Base-by-base conservation (phyloP, 805 yeast genomes). In the Maudiozyma saulgeensis region DNA sequence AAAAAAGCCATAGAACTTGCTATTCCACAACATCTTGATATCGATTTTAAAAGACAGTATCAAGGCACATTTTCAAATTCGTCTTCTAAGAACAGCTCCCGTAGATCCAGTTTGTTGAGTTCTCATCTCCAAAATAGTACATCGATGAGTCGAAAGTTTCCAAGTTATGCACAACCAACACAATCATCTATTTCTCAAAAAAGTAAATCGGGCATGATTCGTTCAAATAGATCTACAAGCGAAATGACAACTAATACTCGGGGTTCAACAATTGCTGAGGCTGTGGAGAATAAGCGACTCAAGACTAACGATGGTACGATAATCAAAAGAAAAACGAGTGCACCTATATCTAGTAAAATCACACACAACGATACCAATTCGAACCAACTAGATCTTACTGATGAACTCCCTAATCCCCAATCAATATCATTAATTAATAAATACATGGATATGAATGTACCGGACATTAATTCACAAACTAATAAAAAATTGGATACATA, bases 1-100 rank as follows among this genome's bases (percentile, higher is more conserved):
- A 72, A 73, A 44, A 82, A 76, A 55, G 87, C 86, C 0, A 65
- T 87, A 15, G 89, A 82, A 50, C 72, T 79, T 57, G 69, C 80
- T 0, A 77, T 72, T 45, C 87, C 87, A 5, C 45, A 53, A 6
- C 60, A 65, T 46, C 51, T 68, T 48, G 52, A 56, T 26, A 53
- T 63, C 19, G 51, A 56, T 39, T 59, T 58, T 16, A 53, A 55
- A 16, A 53, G 38, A 45, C 49, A 41, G 32, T 43, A 32, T n/a
- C 48, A 32, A 34, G 31, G 32, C n/a, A 43, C 57, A 3, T 18
- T 28, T 41, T 53, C 58, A 3, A 45, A 43, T 34, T 26, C 49
- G 2, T 43, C 52, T 2, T 55, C 57, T 21, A 70, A 61, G 5
- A 67, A 77, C 44, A 75, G 76, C 2, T 77, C 85, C 0, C 59